Conservation (phyloP, 148 eudicot species). For the Polygonum aviculare region DNA sequence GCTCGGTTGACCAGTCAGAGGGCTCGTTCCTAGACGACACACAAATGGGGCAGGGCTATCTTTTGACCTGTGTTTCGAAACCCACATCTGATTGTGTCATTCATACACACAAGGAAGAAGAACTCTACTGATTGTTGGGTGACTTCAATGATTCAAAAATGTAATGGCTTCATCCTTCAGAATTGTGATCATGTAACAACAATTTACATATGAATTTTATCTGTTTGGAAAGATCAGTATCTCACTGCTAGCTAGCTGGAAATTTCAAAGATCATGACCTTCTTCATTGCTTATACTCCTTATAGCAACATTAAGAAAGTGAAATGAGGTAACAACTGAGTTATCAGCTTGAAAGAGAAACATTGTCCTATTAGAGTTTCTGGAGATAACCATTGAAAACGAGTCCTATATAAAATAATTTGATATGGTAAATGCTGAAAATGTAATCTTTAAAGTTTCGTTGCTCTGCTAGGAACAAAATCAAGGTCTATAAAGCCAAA, state of each 20-base stretch:
- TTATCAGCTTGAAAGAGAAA: too few relatives aligned
- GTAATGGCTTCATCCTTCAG: not conserved
- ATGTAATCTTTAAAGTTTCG: too few relatives aligned
- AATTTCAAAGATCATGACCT: not conserved
- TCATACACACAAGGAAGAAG: slow-evolving; percentile 71
- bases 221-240: not conserved
- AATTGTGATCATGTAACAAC: not conserved
- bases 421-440: not conserved
- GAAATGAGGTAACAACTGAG: too few relatives aligned
- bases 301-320: too few relatives aligned
- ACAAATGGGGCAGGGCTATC: slow-evolving; percentile 51
- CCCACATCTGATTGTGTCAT: slow-evolving; percentile 64
- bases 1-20: slow-evolving; percentile 78
- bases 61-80: slow-evolving; percentile 71
- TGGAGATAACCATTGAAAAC: too few relatives aligned
- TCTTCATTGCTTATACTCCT: not conserved
- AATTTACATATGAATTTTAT: not conserved
- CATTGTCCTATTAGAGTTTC: too few relatives aligned
- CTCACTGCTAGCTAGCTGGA: not conserved
- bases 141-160: not conserved
- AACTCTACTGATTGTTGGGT: slow-evolving; percentile 36
- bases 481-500: not conserved
- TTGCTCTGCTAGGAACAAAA: not conserved
- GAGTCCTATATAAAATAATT: too few relatives aligned
- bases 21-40: slow-evolving; percentile 80